Percentiles rank a stretch among this genome's conserved stretches.
Conservation (phyloP, 805 yeast species). For the Nakazawaea sp. region DNA sequence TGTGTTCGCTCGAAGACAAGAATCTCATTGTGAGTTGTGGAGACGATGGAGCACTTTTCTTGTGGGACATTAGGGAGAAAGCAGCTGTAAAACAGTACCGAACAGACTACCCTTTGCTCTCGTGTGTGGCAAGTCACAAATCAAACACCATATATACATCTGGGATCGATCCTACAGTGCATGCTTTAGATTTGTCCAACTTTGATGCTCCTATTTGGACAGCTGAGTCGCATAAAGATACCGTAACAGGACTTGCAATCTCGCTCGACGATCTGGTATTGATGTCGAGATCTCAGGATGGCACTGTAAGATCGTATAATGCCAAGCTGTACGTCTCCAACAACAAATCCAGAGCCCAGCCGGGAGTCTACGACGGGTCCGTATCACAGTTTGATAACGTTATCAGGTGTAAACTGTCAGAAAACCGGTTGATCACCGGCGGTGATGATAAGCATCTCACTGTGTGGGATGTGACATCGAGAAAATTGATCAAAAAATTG, state of each 20-base stretch:
- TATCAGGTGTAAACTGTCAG: slow-evolving; percentile 40
- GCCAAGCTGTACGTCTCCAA: slow-evolving; percentile 36
- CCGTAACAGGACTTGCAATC: slow-evolving; percentile 49
- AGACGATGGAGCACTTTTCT: slow-evolving; percentile 53
- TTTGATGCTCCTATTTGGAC: slow-evolving; percentile 36
- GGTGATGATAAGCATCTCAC: slow-evolving; percentile 54
- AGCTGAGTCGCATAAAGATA: slow-evolving; percentile 37
- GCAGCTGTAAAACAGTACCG: slow-evolving; percentile 28
- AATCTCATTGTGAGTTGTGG: slow-evolving; percentile 44
- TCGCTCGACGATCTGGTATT: slow-evolving; percentile 36
- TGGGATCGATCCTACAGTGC: slow-evolving; percentile 63
- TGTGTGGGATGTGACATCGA: slow-evolving; percentile 52
- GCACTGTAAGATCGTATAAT: slow-evolving; percentile 50
- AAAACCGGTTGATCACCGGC: slow-evolving; percentile 44
- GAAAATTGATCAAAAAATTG: slow-evolving; percentile 38
- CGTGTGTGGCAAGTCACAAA: slow-evolving; percentile 31
- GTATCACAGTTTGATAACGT: slow-evolving; percentile 44
- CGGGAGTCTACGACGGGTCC: slow-evolving; percentile 49
- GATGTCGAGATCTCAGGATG: slow-evolving; percentile 49
- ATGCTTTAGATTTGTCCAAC: slow-evolving; percentile 47
- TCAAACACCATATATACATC: slow-evolving; percentile 44
- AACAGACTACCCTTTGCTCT: slow-evolving; percentile 53
- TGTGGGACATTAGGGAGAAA: slow-evolving; percentile 67
- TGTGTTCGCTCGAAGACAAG: slow-evolving; percentile 24
- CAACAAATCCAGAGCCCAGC: slow-evolving; percentile 33